Evolutionary conservation across 2,329 filamentous ascomycete species (phyloP).

Genomic region (Aspergillus intermedius): DNA sequence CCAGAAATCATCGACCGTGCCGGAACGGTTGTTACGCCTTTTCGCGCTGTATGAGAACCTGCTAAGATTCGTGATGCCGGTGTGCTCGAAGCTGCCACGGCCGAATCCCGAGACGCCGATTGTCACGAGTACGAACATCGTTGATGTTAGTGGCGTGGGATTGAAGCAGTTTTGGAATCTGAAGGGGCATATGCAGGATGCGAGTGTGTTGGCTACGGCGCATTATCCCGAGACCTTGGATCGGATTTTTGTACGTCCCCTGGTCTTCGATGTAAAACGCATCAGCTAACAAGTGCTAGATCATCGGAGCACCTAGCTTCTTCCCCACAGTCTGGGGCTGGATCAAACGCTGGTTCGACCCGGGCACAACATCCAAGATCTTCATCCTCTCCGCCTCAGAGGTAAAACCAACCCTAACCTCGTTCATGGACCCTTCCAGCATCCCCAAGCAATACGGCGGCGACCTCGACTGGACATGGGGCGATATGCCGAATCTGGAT

Average conservation of each 20-base stretch:
- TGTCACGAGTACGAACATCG: slow-evolving; percentile 88
- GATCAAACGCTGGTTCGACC: slow-evolving; percentile 94
- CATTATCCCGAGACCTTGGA: slow-evolving; percentile 94
- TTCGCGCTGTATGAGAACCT: slow-evolving; percentile 94
- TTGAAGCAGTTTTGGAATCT: slow-evolving; percentile 95
- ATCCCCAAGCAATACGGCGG: slow-evolving; percentile 90
- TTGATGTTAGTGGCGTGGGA: slow-evolving; percentile 82
- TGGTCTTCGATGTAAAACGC: slow-evolving; percentile 1
- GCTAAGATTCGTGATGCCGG: slow-evolving; percentile 75
- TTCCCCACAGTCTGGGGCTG: slow-evolving; percentile 88
- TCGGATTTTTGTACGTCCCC: slow-evolving; percentile 57
- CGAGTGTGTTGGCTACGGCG: slow-evolving; percentile 78
- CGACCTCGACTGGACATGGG: slow-evolving; percentile 74
- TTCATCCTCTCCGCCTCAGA: slow-evolving; percentile 74
- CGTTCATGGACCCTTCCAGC: slow-evolving; percentile 74
- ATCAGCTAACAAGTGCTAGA: slow-evolving; percentile 34
- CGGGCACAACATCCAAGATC: slow-evolving; percentile 90
- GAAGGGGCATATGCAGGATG: slow-evolving; percentile 88
- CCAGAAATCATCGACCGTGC: slow-evolving; percentile 51
- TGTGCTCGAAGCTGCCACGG: slow-evolving; percentile 73
- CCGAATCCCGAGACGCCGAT: slow-evolving; percentile 74
- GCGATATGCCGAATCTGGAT: slow-evolving; percentile 68
- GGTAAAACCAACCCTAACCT: slow-evolving; percentile 67
- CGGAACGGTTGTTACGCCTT: slow-evolving; percentile 71
- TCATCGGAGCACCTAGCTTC: slow-evolving; percentile 84